Base-by-base conservation (phyloP, 2,329 filamentous ascomycete genomes). In the Westerdykella aurantiaca region DNA sequence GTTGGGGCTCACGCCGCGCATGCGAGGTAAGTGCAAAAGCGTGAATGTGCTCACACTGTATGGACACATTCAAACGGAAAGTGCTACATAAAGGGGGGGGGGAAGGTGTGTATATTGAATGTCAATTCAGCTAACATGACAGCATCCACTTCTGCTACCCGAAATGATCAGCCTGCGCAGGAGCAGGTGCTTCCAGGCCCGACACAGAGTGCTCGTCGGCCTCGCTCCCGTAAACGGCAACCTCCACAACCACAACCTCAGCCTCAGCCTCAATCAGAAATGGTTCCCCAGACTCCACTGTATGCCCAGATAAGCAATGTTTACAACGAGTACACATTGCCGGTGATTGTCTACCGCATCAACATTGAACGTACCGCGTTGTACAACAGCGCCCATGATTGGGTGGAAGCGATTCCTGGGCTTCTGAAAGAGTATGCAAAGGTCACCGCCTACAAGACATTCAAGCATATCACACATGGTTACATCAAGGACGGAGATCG, bases 291-390 rank as follows among this genome's bases (percentile, higher is more conserved):
- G 22, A 6, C 37, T 14, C 16, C 21, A 14, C 16, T 3, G 23
- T 5, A 3, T 21, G 2, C 2, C 25, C 25, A 9, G 7, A 61
- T 65, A 14, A 47, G 47, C 9, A 10, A 2, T 31, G 31, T 42
- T 3, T 60, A 64, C 37, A 34, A 45, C 1, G 41, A 55, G 6
- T 64, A 61, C 51, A 54, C 45, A 18, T 57, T 50, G 52, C 44
- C 58, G 1, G 48, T 62, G 9, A 46, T 35, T 5, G 52, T 51
- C 11, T 63, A 56, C 42, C 31, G 50, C 14, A 40, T 64, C 3
- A 14, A 41, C n/a, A 17, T 48, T 2, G 49, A 43, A 13, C 12
- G 6, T 11, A 34, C n/a, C 3, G n/a, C 14, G 16, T 38, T 22
- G 34, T 9, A 25, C 31, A 21, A 33, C 6, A 47, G 42, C 21